Evolutionary conservation across 495 filamentous ascomycete species (phyloP), one percentile per base, ranked within the genome.

Genomic region (Aspergillus cristatus): DNA sequence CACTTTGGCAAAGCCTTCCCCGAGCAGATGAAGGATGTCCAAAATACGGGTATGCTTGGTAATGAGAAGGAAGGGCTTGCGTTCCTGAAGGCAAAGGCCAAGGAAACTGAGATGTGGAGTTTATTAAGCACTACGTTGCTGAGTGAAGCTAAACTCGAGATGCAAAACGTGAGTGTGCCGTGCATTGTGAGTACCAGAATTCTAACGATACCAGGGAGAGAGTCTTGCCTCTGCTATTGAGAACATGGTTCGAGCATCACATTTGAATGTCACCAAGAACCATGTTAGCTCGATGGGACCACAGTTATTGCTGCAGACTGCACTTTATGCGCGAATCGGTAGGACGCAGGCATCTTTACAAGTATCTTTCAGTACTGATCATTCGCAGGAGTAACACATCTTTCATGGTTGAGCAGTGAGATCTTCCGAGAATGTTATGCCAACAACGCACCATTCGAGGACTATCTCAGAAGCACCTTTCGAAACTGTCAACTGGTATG

Each of bases 1-100:
- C 89, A 96, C 54, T 90, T 98, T 48, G 80, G 81, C 18, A 82
- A 86, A 50, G 76, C 84, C 0, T 87, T 93, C 54, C 87, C 89
- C 0, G 70, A 76, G 32, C 71, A 89, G 31, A 78, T 90, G 47
- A 73, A 71, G 18, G 75, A 80, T 30, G 67, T 83, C 1, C 77
- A 81, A 28, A 78, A 81, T 28, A 77, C 71, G 42, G 82, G 78
- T 31, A 77, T 86, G 70, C 61, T 86, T 10, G 82, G 82, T 1
- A 80, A 78, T 43, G 84, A 90, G 34, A 81, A 81, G 41, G 89
- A 96, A 43, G 84, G 78, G 1, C 70, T 96, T 3, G 67, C 76
- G 0, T 95, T 88, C 53, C 71, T 98, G 36, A 91, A 94, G 45
- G 73, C 76, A 3, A 95, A 89, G 52, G 82, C 91, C 10, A 89